Evolutionary conservation across 768 basidiomycete genomes (phyloP).

Genomic region (Chiua virens): DNA sequence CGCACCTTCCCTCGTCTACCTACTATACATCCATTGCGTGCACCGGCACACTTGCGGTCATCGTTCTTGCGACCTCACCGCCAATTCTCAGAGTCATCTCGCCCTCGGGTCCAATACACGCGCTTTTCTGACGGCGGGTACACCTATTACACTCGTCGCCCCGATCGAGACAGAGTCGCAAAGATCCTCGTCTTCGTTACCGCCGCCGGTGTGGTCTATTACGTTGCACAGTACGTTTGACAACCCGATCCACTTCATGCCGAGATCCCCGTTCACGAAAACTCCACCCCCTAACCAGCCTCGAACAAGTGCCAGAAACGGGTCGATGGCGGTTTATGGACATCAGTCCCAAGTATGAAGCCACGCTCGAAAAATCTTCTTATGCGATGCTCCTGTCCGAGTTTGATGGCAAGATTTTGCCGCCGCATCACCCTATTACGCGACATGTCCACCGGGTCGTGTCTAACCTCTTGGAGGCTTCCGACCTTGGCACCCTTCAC

Average conservation of each 20-base stretch:
- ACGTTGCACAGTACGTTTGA: conserved; percentile 29
- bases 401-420: conserved; percentile 56
- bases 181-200: conserved; percentile 19
- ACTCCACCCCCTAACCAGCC: conserved; percentile 38
- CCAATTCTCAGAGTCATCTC: conserved; percentile 22
- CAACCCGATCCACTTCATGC: not conserved
- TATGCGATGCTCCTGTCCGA: conserved; percentile 48
- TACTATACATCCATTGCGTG: not conserved
- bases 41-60: not conserved
- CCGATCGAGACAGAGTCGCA: conserved; percentile 5
- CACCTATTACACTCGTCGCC: conserved; percentile 2
- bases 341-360: conserved; percentile 57
- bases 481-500: conserved; percentile 64
- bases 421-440: conserved; percentile 63
- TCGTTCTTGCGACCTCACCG: conserved; percentile 3
- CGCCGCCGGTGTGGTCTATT: conserved; percentile 25
- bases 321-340: conserved; percentile 91
- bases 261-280: not conserved
- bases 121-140: conserved; percentile 22
- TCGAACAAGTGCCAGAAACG: conserved; percentile 85
- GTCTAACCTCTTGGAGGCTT: conserved; percentile 63
- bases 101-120: conserved; percentile 23
- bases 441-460: conserved; percentile 71
- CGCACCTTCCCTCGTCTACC: not conserved
- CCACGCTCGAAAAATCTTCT: conserved; percentile 45